Conservation (phyloP, 2,329 filamentous ascomycete genomes). For the Trichoderma gracile region DNA sequence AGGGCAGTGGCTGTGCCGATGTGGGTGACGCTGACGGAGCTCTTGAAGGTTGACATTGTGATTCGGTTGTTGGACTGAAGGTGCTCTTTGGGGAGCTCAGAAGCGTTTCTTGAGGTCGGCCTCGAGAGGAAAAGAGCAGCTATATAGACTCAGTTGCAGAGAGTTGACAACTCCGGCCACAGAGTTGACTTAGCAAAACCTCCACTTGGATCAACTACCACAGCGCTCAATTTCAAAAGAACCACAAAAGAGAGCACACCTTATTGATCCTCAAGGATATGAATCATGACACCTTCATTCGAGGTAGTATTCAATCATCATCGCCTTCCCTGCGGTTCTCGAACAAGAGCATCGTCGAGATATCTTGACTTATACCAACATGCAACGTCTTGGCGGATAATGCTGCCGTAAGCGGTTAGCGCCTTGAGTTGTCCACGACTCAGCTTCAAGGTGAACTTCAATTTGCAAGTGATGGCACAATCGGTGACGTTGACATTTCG, state of each 20-base stretch:
- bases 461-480: too few relatives aligned
- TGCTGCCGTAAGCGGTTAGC: conserved; percentile 14
- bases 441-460: too few relatives aligned
- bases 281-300: background rate
- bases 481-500: background rate
- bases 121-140: background rate
- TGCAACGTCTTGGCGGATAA: conserved; percentile 14
- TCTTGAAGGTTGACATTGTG: conserved; percentile 27
- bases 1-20: conserved; percentile 53
- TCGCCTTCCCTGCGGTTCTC: background rate
- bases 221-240: background rate
- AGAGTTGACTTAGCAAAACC: background rate
- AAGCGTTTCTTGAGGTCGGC: background rate
- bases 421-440: background rate
- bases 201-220: background rate
- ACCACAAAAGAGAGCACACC: background rate
- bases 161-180: background rate
- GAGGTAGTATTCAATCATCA: background rate
- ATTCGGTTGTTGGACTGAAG: background rate
- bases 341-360: background rate
- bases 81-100: background rate
- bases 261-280: background rate
- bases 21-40: conserved; percentile 43
- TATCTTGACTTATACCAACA: background rate
- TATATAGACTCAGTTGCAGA: background rate